These are phyloP conservation scores for Trichoderma hamatum DNA, from an alignment of 2,329 filamentous ascomycete genomes.

Conservation along the genomic window DNA sequence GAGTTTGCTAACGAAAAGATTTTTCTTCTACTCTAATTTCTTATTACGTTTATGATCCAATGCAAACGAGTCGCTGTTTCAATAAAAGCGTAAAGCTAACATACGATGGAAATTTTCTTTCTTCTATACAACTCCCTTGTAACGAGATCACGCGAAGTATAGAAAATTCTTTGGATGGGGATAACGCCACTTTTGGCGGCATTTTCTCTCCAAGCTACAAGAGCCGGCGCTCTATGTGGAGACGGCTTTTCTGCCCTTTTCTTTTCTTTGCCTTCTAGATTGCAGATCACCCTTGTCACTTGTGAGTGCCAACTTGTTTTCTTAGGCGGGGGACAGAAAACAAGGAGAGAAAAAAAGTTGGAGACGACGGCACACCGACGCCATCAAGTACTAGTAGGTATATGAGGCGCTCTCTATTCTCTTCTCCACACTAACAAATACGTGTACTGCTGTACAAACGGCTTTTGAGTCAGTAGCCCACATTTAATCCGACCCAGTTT, in stretches of 20 bases:
- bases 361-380: conserved; percentile 11
- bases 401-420: neutral
- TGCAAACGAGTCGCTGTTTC: neutral
- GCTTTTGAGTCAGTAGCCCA: neutral
- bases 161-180: neutral
- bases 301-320: neutral
- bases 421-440: neutral
- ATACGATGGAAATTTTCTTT: neutral
- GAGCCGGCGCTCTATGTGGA: conserved; percentile 16
- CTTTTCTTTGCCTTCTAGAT: conserved; percentile 16
- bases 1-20: conserved; percentile 5
- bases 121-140: too few species aligned
- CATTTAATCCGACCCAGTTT: neutral
- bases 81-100: neutral
- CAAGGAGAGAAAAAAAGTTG: neutral
- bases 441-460: neutral
- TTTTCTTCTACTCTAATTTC: conserved; percentile 10
- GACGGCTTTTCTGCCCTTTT: neutral
- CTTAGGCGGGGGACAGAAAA: conserved; percentile 1
- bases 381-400: neutral
- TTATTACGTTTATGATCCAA: conserved; percentile 1
- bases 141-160: neutral
- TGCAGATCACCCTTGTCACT: conserved; percentile 12
- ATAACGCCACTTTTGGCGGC: conserved; percentile 16
- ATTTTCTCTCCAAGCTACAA: conserved; percentile 4